These are phyloP conservation scores for Cystobasidium tubakii DNA, from an alignment of 768 basidiomycete species.

Conservation along the genomic window DNA sequence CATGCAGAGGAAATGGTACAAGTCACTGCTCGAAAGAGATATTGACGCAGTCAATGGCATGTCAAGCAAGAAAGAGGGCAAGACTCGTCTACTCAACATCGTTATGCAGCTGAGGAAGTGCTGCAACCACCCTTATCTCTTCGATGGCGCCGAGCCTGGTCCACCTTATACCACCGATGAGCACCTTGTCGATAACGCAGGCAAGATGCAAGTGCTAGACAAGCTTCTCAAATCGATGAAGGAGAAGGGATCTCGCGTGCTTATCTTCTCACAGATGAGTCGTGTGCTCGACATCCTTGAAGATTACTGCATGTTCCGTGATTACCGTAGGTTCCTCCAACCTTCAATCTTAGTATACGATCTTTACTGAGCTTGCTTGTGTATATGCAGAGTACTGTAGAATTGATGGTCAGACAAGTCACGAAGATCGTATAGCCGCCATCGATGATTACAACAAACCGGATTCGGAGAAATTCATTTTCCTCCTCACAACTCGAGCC, in stretches of 20 bases:
- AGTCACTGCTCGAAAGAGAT: slow-evolving; percentile 90
- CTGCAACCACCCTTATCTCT: slow-evolving; percentile 76
- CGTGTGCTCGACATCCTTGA: slow-evolving; percentile 96
- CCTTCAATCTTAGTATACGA: too few species aligned
- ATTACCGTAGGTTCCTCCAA: slow-evolving; percentile 61
- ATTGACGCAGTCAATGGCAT: slow-evolving; percentile 98
- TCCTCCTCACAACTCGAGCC: slow-evolving; percentile 90
- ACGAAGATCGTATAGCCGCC: slow-evolving; percentile 88
- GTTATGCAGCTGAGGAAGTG: slow-evolving; percentile 89
- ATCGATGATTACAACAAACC: slow-evolving; percentile 98
- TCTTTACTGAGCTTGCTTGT: too few species aligned
- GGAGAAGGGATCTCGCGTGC: slow-evolving; percentile 82
- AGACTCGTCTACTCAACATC: slow-evolving; percentile 95
- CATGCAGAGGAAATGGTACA: slow-evolving; percentile 98
- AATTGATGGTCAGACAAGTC: slow-evolving; percentile 90
- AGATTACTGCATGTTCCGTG: slow-evolving; percentile 89
- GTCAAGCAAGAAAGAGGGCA: slow-evolving; percentile 96
- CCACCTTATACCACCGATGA: slow-evolving; percentile 98
- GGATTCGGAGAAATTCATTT: slow-evolving; percentile 89
- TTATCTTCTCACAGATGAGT: slow-evolving; percentile 99
- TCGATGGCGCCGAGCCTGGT: slow-evolving; percentile 95
- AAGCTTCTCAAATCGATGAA: slow-evolving; percentile 83
- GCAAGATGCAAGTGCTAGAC: slow-evolving; percentile 97
- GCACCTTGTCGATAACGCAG: slow-evolving; percentile 85
- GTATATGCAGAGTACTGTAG: slow-evolving; percentile 85